Percentiles rank a stretch among this genome's conserved stretches.
These are phyloP conservation scores for Rhododendron williamsianum DNA, from an alignment of 148 eudicot genomes.

Conservation along the genomic window DNA sequence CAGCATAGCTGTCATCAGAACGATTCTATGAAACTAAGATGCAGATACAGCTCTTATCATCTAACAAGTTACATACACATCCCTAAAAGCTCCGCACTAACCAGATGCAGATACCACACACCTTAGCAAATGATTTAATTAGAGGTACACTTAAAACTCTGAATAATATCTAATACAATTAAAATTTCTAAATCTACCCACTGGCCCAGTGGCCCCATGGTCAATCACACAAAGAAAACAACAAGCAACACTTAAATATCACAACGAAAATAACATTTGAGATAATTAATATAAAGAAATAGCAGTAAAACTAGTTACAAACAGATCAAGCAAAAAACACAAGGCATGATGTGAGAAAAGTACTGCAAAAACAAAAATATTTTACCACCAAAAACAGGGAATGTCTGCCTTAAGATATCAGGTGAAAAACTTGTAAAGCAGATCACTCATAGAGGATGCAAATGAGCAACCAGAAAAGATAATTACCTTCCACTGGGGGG, in stretches of 20 bases:
- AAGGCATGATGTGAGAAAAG: background rate
- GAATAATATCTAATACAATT: too few species aligned
- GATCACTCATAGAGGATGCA: slow-evolving; percentile 1
- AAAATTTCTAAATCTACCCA: background rate
- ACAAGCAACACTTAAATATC: background rate
- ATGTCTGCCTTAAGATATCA: background rate
- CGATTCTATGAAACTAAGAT: background rate
- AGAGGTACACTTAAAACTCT: background rate
- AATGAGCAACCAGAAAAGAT: slow-evolving; percentile 18
- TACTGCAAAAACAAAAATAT: slow-evolving; percentile 6
- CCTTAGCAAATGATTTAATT: background rate
- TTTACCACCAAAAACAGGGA: background rate
- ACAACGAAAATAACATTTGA: background rate
- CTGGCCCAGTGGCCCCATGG: background rate
- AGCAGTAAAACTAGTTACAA: background rate
- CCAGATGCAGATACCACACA: background rate
- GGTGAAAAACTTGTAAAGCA: background rate
- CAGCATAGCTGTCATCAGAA: background rate
- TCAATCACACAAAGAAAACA: background rate
- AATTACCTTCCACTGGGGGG: slow-evolving; percentile 97
- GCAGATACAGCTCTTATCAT: background rate
- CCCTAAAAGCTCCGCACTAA: background rate
- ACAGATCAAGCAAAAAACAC: background rate
- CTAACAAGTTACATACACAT: background rate
- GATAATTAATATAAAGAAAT: background rate